Conservation (phyloP, 1,139 yeast genomes). For the Suhomyces panamericanus region DNA sequence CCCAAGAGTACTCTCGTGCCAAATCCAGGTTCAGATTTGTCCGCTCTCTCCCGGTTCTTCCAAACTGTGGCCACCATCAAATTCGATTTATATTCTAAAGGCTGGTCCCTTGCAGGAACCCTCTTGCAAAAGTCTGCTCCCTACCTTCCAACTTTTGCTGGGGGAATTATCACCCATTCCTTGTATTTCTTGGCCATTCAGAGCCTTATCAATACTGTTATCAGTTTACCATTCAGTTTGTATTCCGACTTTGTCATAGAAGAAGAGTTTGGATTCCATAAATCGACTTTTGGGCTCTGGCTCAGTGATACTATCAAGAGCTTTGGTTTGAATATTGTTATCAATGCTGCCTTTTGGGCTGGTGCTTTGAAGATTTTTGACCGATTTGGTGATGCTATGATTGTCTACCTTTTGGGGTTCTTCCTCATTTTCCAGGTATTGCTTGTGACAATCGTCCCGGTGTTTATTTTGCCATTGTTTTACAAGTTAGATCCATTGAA, state of each 20-base stretch:
- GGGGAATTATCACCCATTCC: constrained; percentile 67
- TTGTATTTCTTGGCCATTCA: constrained; percentile 53
- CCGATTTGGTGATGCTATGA: constrained; percentile 74
- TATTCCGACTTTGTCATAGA: constrained; percentile 86
- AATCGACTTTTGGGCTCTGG: constrained; percentile 73
- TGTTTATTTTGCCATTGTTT: constrained; percentile 86
- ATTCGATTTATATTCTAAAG: constrained; percentile 63
- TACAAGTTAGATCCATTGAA: constrained; percentile 88
- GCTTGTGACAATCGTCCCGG: constrained; percentile 73
- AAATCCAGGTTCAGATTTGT: constrained; percentile 71
- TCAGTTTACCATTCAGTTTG: constrained; percentile 67
- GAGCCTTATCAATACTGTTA: constrained; percentile 48
- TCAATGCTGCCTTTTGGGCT: constrained; percentile 74
- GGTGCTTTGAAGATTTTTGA: constrained; percentile 80
- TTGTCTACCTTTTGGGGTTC: constrained; percentile 74
- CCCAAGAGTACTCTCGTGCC: constrained; percentile 81
- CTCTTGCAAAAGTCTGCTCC: constrained; percentile 33
- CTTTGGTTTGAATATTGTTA: constrained; percentile 48
- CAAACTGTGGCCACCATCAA: constrained; percentile 61
- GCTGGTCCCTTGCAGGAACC: constrained; percentile 61
- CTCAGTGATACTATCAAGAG: constrained; percentile 68
- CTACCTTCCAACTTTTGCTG: constrained; percentile 44
- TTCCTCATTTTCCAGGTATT: constrained; percentile 69
- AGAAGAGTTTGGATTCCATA: constrained; percentile 91
- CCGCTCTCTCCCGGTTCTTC: constrained; percentile 46